phyloP scores from a whole-genome alignment of 352 stramenopile genomes.

The Pythium monospermum region DNA sequence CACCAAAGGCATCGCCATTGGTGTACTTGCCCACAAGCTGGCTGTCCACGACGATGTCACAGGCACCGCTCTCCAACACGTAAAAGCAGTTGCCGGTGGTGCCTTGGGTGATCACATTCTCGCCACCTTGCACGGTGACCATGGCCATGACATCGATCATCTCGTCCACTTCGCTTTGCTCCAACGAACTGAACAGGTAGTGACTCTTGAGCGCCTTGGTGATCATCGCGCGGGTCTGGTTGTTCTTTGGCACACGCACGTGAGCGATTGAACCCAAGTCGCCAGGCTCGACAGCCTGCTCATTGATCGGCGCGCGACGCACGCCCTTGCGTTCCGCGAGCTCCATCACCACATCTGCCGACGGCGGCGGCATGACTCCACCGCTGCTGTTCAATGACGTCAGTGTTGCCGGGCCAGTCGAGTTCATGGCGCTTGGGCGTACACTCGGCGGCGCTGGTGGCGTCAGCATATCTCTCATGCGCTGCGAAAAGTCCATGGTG shows the following conservation, averaged over 20 bases:
- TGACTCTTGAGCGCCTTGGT: conserved; percentile 74
- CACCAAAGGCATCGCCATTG: conserved; percentile 90
- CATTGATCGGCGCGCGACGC: conserved; percentile 74
- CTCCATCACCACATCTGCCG: conserved; percentile 31
- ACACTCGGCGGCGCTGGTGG: conserved; percentile 44
- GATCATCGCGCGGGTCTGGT: conserved; percentile 68
- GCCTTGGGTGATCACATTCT: conserved; percentile 81
- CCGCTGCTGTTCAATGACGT: conserved; percentile 3
- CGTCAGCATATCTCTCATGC: conserved; percentile 68
- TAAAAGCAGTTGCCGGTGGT: conserved; percentile 90
- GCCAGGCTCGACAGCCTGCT: conserved; percentile 62
- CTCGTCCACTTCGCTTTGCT: conserved; percentile 68
- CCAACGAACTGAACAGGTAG: conserved; percentile 80
- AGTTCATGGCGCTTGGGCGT: conserved; percentile 36
- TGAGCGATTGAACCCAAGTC: conserved; percentile 42
- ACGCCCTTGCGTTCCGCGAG: conserved; percentile 56
- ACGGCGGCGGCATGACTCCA: conserved; percentile 7
- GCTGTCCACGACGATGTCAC: conserved; percentile 80
- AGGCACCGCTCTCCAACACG: conserved; percentile 88
- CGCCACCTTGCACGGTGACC: conserved; percentile 52
- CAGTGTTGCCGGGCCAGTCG: conserved; percentile 15
- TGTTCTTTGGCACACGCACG: conserved; percentile 67
- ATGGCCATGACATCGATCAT: conserved; percentile 85
- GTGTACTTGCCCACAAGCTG: conserved; percentile 76
- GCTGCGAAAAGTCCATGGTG: conserved; percentile 69